Percentiles rank a stretch among this genome's conserved stretches.
These are phyloP conservation scores for Citrus reticulata DNA, from an alignment of 345 rosid genomes.

Conservation along the genomic window DNA sequence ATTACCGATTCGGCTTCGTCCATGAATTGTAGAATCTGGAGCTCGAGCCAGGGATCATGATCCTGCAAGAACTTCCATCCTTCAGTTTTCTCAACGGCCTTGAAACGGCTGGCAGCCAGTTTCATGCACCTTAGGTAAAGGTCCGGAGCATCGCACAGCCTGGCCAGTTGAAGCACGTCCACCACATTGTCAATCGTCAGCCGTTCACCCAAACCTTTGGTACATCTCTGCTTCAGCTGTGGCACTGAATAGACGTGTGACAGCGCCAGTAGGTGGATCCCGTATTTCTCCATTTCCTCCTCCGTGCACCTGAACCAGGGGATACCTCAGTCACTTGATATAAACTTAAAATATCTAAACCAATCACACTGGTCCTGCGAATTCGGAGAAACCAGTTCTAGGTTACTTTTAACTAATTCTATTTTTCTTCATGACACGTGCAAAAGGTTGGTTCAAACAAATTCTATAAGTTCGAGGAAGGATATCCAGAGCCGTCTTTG, in stretches of 20 bases:
- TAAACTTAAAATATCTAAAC: not conserved
- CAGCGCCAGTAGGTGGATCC: conserved; percentile 69
- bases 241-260: conserved; percentile 76
- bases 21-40: conserved; percentile 74
- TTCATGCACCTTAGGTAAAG: conserved; percentile 65
- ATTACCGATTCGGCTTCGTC: conserved; percentile 68
- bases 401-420: conserved; percentile 8
- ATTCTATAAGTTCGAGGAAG: not conserved
- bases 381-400: not conserved
- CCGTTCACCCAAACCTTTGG: conserved; percentile 36
- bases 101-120: conserved; percentile 41
- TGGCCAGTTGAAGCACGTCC: conserved; percentile 72
- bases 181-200: conserved; percentile 67
- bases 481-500: conserved; percentile 5
- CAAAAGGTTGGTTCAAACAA: not conserved
- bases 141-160: conserved; percentile 77
- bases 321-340: conserved; percentile 4
- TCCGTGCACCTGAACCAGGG: conserved; percentile 46
- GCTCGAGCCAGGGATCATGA: conserved; percentile 73
- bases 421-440: conserved; percentile 3
- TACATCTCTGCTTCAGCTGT: conserved; percentile 62
- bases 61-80: conserved; percentile 80
- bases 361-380: not conserved
- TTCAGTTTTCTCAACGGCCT: conserved; percentile 58
- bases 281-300: conserved; percentile 59